Evolutionary conservation across 305 asterid genomes (phyloP), one percentile per base, ranked within the genome.

Genomic region (Rubia balearica): DNA sequence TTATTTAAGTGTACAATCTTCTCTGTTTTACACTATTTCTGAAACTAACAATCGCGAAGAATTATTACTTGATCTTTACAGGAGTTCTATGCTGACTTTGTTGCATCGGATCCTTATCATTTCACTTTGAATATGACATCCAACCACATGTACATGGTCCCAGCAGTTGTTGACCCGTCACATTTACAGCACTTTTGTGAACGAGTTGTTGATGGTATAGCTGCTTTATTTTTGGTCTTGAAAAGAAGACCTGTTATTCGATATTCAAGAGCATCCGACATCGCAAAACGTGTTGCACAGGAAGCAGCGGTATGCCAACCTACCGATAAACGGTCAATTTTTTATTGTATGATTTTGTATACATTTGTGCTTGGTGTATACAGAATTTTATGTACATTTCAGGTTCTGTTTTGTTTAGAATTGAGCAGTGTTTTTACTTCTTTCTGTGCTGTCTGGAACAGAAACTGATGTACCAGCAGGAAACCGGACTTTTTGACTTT

Each of bases 391-490:
- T 62, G 67, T 1, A 33, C 0, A 8, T 16, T 62, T 38, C 24
- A 38, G 45, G 45, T 62, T 62, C 21, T 33, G 48, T 36, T 62
- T 16, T 8, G 10, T 33, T 14, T 38, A 14, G 22, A 24, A 14
- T 40, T 17, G 43, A 64, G 21, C 24, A 40, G 8, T 40, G 71
- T 71, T 81, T 79, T 69, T 48, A 76, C 60, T 42, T 77, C 55
- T 56, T 66, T 61, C 72, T 53, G 67, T 55, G 74, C 42, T 59
- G 27, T n/a, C 61, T 71, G 51, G 75, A 68, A 77, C 91, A 94
- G 99, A 94, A 91, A 83, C 95, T 94, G 82, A 94, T 94, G 99
- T 94, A 94, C 88, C 95, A 91, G 83, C 90, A 89, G 80, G 99
- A 94, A 83, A 91, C 97, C 81, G 92, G 97, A 71, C 95, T 91